phyloP scores from a whole-genome alignment of 139 green algal genomes.

The Volvox africanus region DNA sequence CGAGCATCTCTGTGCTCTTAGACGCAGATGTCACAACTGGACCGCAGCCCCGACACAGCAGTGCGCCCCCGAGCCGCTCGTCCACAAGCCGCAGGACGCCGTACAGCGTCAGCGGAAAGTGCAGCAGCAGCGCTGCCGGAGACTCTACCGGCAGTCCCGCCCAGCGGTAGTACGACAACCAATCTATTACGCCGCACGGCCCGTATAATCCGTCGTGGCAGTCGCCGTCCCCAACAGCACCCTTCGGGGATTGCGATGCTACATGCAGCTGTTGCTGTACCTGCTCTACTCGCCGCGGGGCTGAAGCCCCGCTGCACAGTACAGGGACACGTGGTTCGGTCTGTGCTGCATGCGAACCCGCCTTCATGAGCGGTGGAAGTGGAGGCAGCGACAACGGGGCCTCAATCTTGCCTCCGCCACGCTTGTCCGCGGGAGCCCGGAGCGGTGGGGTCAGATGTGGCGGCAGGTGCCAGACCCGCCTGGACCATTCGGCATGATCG shows the following conservation, averaged over 20 bases:
- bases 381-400: too few relatives aligned
- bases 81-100: constrained; percentile 34
- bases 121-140: constrained; percentile 55
- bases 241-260: not conserved
- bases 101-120: constrained; percentile 50
- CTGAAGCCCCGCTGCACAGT: too few relatives aligned
- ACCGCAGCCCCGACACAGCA: not conserved
- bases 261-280: too few relatives aligned
- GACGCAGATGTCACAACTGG: too few relatives aligned
- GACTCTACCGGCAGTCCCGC: constrained; percentile 46
- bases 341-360: too few relatives aligned
- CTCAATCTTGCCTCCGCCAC: too few relatives aligned
- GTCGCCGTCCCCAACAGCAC: not conserved
- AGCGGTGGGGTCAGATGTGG: constrained; percentile 5
- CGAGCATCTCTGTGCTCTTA: not conserved
- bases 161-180: constrained; percentile 48
- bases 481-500: not conserved
- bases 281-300: too few relatives aligned
- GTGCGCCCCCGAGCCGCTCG: not conserved
- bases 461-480: constrained; percentile 21
- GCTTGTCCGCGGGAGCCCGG: not conserved
- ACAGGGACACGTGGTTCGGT: too few relatives aligned
- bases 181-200: constrained; percentile 21
- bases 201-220: not conserved
- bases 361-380: too few relatives aligned